Base-by-base conservation (phyloP, 306 rosid genomes). In the Cucurbita argyrosperma region DNA sequence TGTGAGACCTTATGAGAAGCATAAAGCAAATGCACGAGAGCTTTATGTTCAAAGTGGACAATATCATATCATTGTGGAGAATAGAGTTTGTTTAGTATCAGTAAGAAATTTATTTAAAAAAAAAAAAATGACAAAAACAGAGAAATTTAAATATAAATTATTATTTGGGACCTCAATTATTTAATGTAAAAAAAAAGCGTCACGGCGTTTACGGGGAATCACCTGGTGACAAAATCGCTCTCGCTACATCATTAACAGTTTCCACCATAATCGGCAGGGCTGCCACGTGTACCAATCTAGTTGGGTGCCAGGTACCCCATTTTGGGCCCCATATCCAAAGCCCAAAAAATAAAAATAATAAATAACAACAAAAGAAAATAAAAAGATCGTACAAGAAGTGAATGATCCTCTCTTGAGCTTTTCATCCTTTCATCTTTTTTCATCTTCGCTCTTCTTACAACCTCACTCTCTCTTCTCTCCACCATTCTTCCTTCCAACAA, bases 401-500 rank as follows among this genome's bases (percentile, higher is more conserved):
- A 69, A 47, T 69, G 23, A 47, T 53, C 37, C 60, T 15, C 58
- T 26, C 40, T 59, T 6, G 45, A n/a, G n/a, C 71, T 42, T 64
- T 64, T 19, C 71, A 42, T 64, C 50, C 71, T 61, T 43, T 61
- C 67, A 35, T 61, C 67, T 61, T 14, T 62, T 49, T 39, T n/a
- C 63, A 8, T 37, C 37, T 63, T 63, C 71, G 10, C 45, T 66
- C 23, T 55, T 9, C 10, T 65, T 10, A 52, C 1, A 13, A 2
- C 6, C 62, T 3, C 64, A 23, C n/a, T 37, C 23, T 23, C 58
- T 26, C 26, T 19, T 59, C 10, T 46, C 63, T 5, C 2, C 5
- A 40, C 55, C 16, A 11, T 58, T 50, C 42, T 56, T 7, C 21
- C 74, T 46, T 58, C 76, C 37, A 12, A 52, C 79, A 78, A 92